Conservation (phyloP, 495 filamentous ascomycete species). For the Chaetomium cochliodes region DNA sequence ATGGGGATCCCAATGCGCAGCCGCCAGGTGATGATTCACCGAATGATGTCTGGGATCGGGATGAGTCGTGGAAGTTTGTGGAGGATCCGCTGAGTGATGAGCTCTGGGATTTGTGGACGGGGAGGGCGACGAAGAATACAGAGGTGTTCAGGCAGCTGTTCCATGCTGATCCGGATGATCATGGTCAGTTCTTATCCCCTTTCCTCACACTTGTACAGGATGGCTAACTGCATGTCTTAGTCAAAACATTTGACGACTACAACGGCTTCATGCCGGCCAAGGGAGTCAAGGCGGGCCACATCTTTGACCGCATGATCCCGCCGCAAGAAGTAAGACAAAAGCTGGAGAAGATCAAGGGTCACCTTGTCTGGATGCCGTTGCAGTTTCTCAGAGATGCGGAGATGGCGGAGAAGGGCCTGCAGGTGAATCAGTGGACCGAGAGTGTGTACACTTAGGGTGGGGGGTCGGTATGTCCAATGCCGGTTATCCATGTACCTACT, state of each 20-base stretch:
- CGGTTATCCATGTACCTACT: neutral
- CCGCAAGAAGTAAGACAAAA: constrained; percentile 67
- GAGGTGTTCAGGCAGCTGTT: constrained; percentile 84
- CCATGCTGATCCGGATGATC: constrained; percentile 87
- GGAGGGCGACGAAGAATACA: constrained; percentile 73
- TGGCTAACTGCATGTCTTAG: constrained; percentile 32
- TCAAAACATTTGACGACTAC: constrained; percentile 87
- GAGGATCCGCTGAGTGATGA: constrained; percentile 76
- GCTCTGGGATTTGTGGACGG: constrained; percentile 83
- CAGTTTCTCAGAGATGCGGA: constrained; percentile 79
- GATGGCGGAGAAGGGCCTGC: constrained; percentile 83
- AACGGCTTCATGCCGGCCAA: constrained; percentile 70
- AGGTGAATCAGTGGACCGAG: constrained; percentile 52
- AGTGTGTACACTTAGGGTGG: constrained; percentile 44
- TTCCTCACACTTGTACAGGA: neutral
- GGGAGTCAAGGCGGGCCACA: constrained; percentile 73
- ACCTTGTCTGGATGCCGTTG: constrained; percentile 94
- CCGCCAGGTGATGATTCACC: constrained; percentile 68
- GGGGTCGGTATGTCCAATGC: neutral
- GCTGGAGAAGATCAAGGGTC: constrained; percentile 77
- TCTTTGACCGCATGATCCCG: constrained; percentile 74
- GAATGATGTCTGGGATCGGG: constrained; percentile 63
- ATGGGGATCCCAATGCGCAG: constrained; percentile 73
- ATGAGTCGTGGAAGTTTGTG: constrained; percentile 71
- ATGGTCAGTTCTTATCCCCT: constrained; percentile 48